Conservation (phyloP, 1,139 yeast genomes). For the Pneumocystis jirovecii region DNA sequence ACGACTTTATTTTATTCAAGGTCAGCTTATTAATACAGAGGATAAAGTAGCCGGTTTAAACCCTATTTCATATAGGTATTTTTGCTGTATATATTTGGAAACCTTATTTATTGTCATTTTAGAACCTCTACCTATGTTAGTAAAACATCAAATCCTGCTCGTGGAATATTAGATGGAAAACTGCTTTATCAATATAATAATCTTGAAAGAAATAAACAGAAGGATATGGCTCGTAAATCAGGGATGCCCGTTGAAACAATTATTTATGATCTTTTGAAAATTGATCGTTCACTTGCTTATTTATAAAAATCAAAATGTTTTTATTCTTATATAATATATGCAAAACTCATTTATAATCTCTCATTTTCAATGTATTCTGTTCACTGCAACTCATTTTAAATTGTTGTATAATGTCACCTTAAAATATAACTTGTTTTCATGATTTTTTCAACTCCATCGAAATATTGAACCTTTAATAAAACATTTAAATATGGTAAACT, state of each 20-base stretch:
- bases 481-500: neutral
- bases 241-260: slow-evolving; percentile 15
- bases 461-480: neutral
- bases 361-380: neutral
- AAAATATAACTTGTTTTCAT: neutral
- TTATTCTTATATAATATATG: neutral
- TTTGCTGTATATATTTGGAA: neutral
- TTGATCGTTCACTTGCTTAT: slow-evolving; percentile 13
- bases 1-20: slow-evolving; percentile 71
- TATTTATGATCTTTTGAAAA: slow-evolving; percentile 13
- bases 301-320: slow-evolving; percentile 4
- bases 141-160: slow-evolving; percentile 8
- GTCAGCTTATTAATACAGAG: slow-evolving; percentile 67
- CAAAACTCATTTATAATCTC: neutral
- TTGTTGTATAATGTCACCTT: neutral
- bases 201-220: neutral
- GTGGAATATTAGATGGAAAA: slow-evolving; percentile 17
- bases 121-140: slow-evolving; percentile 6
- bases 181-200: slow-evolving; percentile 2
- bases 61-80: slow-evolving; percentile 33
- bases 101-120: neutral
- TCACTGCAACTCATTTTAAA: neutral
- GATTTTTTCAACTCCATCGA: neutral
- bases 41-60: slow-evolving; percentile 66
- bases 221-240: slow-evolving; percentile 14